Conservation (phyloP, 371 early-diverging fungal genomes). For the Mucor mucedo region DNA sequence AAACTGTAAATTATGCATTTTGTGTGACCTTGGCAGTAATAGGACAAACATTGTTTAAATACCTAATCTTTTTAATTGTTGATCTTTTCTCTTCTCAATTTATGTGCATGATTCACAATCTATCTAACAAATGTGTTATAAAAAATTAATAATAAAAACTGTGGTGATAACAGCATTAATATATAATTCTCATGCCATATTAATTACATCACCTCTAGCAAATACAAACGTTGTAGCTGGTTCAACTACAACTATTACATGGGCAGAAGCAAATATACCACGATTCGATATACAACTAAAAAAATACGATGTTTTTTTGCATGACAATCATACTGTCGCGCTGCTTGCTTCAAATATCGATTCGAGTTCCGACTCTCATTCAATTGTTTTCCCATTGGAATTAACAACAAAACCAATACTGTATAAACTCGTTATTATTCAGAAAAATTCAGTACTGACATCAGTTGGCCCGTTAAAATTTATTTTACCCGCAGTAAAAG, state of each 20-base stretch:
- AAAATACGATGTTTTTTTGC: background rate
- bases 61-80: background rate
- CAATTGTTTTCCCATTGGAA: too few species aligned
- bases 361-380: background rate
- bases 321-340: background rate
- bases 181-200: background rate
- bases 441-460: too few species aligned
- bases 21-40: too few species aligned
- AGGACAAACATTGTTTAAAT: background rate
- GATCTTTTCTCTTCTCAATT: background rate
- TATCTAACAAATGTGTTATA: background rate
- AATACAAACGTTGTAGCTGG: background rate
- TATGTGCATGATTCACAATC: background rate
- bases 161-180: background rate
- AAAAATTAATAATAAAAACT: background rate
- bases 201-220: background rate
- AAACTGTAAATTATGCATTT: too few species aligned
- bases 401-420: too few species aligned
- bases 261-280: background rate
- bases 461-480: too few species aligned
- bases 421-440: too few species aligned
- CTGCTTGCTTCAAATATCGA: background rate
- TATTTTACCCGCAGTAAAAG: too few species aligned
- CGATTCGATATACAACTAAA: background rate
- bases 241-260: background rate